These are phyloP conservation scores for Magnolia changhungtana DNA, from an alignment of 164 flowering plant species.

Conservation along the genomic window DNA sequence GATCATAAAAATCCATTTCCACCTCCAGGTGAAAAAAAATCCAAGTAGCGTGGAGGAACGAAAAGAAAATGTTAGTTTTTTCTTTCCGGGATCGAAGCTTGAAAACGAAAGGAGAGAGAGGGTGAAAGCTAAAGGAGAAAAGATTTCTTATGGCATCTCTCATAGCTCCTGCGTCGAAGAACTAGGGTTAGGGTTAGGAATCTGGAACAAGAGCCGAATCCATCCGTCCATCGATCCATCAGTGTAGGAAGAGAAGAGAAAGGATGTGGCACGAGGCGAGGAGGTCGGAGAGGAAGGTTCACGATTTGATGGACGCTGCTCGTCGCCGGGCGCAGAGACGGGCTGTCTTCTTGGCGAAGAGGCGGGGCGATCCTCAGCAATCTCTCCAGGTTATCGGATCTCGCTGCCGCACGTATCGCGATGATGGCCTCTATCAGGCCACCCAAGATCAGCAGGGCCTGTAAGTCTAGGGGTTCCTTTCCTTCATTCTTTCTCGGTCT, in stretches of 20 bases:
- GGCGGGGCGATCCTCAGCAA: conserved; percentile 94
- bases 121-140: neutral
- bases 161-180: neutral
- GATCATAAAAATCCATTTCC: no score
- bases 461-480: conserved; percentile 28
- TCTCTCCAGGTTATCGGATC: conserved; percentile 62
- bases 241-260: neutral
- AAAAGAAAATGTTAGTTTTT: no score
- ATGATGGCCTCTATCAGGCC: conserved; percentile 86
- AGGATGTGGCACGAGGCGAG: conserved; percentile 98
- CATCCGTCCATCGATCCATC: neutral
- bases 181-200: neutral
- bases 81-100: neutral
- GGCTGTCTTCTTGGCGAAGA: conserved; percentile 77
- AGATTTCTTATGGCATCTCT: neutral
- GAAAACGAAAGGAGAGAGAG: neutral
- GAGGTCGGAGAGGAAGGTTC: conserved; percentile 92
- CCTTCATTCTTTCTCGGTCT: neutral
- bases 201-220: no score
- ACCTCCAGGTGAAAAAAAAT: no score
- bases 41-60: no score
- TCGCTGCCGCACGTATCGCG: conserved; percentile 75
- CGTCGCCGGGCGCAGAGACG: conserved; percentile 95
- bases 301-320: conserved; percentile 95
- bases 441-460: conserved; percentile 90